Evolutionary conservation across 192 early-diverging fungal genomes (phyloP).

Genomic region (Geranomyces variabilis): DNA sequence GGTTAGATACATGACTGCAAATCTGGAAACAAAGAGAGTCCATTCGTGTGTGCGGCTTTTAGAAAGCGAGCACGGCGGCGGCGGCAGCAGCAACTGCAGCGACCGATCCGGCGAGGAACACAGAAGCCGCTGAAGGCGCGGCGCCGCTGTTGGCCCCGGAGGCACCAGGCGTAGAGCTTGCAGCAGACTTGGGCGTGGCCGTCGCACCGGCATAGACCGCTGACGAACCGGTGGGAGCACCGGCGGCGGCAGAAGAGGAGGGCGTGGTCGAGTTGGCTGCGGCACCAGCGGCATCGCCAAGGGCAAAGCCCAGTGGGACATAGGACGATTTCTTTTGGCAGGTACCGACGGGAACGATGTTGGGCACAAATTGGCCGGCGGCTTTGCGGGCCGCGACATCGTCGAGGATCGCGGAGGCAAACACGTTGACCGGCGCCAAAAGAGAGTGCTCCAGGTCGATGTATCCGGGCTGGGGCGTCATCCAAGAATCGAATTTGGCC

Average conservation of each 20-base stretch:
- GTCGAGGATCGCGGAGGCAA: slow-evolving; percentile 7
- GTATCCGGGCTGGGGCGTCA: slow-evolving; percentile 34
- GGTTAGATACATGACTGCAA: no score
- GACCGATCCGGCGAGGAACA: no score
- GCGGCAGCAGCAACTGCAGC: no score
- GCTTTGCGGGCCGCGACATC: not conserved
- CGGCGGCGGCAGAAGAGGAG: not conserved
- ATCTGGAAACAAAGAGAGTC: no score
- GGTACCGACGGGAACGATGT: not conserved
- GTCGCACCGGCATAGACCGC: no score
- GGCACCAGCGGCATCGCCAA: not conserved
- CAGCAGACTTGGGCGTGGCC: no score
- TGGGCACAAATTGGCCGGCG: slow-evolving; percentile 1
- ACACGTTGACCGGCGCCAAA: not conserved
- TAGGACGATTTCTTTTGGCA: slow-evolving; percentile 1
- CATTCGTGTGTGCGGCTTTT: no score
- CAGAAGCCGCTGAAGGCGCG: no score
- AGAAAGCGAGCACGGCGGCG: no score
- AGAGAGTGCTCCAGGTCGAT: slow-evolving; percentile 45
- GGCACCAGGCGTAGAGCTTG: no score
- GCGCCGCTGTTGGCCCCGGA: no score
- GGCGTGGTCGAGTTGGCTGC: not conserved
- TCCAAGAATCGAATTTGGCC: slow-evolving; percentile 35
- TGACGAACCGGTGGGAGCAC: not conserved
- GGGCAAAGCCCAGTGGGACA: not conserved